Base-by-base conservation (phyloP, 768 basidiomycete genomes). In the Cystofilobasidium ferigula region DNA sequence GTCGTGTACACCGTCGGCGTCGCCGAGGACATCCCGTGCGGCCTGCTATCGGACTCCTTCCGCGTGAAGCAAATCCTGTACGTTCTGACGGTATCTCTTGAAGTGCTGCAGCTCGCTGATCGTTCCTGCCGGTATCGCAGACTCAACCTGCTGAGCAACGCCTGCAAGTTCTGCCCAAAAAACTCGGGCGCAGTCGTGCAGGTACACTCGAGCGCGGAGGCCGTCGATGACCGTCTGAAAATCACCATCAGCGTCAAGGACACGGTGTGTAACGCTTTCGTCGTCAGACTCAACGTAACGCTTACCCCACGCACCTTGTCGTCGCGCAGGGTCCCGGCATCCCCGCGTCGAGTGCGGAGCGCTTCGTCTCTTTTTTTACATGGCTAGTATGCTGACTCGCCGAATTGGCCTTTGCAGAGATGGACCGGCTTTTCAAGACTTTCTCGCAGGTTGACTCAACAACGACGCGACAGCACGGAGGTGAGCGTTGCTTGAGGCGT, bases 371-470 rank as follows among this genome's bases (percentile, higher is more conserved):
- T 56, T 56, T 56, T 5, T 16, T 22, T 56, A 8, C 34, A 26
- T 6, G 34, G 24, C 16, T 53, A 8, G 51, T 53, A n/a, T 24
- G 30, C n/a, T 24, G 34, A 13, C 26, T 24, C 6, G 18, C 28
- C 0, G 5, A 7, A 4, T 3, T 32, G 14, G 6, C 54, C 57
- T 16, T 22, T 24, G n/a, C n/a, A 40, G 58, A 54, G 10, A 51
- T 58, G 63, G 42, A 22, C 42, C 14, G 48, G 12, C 36, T 61
- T 7, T 67, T 56, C 48, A 54, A 61, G 60, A 56, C 48, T 3
- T 67, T 67, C 40, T 61, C 59, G 18, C 65, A 67, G 35, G 51
- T 67, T 24, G 65, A 67, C 59, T 61, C 65, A 28, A 38, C 32
- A 7, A 67, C 59, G 14, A 67, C 65, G n/a, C 59, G 65, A 2